phyloP scores from a whole-genome alignment of 2,329 filamentous ascomycete genomes.

The Fusarium armeniacum region DNA sequence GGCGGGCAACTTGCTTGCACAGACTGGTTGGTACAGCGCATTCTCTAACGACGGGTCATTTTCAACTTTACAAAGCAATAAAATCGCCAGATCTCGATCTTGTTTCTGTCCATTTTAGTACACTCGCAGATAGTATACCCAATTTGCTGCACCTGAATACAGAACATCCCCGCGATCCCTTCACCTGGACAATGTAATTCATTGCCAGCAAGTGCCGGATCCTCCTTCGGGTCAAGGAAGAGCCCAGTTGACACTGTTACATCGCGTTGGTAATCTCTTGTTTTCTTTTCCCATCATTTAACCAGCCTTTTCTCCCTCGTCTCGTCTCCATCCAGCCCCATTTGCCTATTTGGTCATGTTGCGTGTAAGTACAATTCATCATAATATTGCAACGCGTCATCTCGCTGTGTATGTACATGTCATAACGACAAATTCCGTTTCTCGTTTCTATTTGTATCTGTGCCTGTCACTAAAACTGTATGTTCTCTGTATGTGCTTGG shows the following conservation, averaged over 20 bases:
- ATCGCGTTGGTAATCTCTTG: conserved; percentile 36
- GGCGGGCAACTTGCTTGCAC: conserved; percentile 23
- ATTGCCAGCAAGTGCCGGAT: conserved; percentile 41
- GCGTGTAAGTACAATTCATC: conserved; percentile 18
- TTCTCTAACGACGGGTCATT: conserved; percentile 23
- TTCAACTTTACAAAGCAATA: conserved; percentile 20
- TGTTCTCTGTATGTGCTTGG: not conserved
- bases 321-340: conserved; percentile 41
- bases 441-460: conserved; percentile 4
- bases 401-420: conserved; percentile 33
- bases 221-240: conserved; percentile 34
- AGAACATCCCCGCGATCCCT: conserved; percentile 28
- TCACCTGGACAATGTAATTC: not conserved
- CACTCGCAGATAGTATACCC: not conserved
- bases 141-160: conserved; percentile 18
- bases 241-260: conserved; percentile 44
- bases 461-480: conserved; percentile 4
- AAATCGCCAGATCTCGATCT: conserved; percentile 27
- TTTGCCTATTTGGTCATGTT: conserved; percentile 39
- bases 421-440: conserved; percentile 24
- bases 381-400: conserved; percentile 38
- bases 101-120: conserved; percentile 22
- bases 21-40: conserved; percentile 3
- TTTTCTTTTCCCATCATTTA: conserved; percentile 28
- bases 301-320: conserved; percentile 33